Percentiles rank a stretch among this genome's conserved stretches.
Evolutionary conservation across 257 asterid genomes (phyloP).

Genomic region (Mentha longifolia): DNA sequence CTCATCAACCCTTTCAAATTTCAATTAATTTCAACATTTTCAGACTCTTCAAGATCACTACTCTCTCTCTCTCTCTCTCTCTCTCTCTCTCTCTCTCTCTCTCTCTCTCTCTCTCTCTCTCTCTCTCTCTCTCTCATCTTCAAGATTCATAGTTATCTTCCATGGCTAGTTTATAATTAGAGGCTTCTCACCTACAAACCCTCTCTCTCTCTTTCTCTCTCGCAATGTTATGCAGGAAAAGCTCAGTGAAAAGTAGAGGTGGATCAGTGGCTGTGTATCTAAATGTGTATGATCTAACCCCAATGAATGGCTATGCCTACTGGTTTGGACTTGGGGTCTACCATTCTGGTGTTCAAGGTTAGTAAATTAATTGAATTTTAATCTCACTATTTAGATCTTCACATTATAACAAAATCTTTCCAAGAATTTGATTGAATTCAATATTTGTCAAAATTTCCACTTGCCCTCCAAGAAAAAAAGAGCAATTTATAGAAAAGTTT

Average conservation of each 20-base stretch:
- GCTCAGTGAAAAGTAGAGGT: conserved; percentile 38
- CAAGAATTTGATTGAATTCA: background rate
- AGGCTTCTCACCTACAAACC: no score
- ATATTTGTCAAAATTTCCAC: background rate
- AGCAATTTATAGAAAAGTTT: no score
- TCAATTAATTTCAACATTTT: conserved; percentile 26
- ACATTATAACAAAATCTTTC: background rate
- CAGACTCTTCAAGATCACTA: background rate
- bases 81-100: no score
- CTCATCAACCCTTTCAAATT: conserved; percentile 11
- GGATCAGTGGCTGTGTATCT: conserved; percentile 75
- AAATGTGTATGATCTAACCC: conserved; percentile 78
- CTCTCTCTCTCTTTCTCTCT: background rate
- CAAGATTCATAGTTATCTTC: background rate
- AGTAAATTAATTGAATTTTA: conserved; percentile 3
- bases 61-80: no score
- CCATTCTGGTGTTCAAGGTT: conserved; percentile 93
- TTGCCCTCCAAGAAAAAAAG: background rate
- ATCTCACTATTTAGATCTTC: conserved; percentile 30
- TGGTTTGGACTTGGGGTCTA: conserved; percentile 91
- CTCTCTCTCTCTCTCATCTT: background rate
- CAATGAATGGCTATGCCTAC: conserved; percentile 79
- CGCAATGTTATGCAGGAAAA: conserved; percentile 71
- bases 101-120: no score
- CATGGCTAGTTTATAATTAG: background rate